Percentiles rank a stretch among this genome's conserved stretches.
Evolutionary conservation across 495 filamentous ascomycete species (phyloP).

Genomic region (Pyronema omphalodes): DNA sequence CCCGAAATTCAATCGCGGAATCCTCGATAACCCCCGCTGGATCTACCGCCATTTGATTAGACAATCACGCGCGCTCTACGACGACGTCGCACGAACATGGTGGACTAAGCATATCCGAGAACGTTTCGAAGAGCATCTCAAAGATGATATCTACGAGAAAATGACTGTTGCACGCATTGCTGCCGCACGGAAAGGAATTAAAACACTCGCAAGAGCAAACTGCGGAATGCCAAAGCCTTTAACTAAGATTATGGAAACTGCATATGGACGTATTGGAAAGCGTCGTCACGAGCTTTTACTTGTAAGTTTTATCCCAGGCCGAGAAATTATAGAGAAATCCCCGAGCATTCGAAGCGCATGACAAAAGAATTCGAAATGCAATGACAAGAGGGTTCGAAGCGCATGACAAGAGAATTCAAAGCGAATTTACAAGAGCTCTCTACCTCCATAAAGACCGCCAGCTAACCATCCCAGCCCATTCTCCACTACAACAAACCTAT

Average conservation of each 20-base stretch:
- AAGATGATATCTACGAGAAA: constrained; percentile 6
- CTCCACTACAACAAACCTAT: not conserved
- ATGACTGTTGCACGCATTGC: constrained; percentile 13
- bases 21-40: constrained; percentile 29
- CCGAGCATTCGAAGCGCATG: no score
- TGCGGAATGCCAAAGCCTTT: constrained; percentile 45
- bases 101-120: constrained; percentile 37
- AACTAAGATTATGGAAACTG: constrained; percentile 40
- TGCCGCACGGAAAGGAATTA: constrained; percentile 25
- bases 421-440: constrained; percentile 7
- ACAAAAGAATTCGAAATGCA: no score
- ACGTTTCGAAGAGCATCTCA: constrained; percentile 32
- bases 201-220: constrained; percentile 38
- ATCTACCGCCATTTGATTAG: constrained; percentile 64
- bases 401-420: no score
- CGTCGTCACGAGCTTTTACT: constrained; percentile 44
- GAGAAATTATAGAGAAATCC: no score
- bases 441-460: not conserved
- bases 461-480: constrained; percentile 4
- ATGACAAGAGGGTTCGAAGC: no score
- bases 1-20: not conserved
- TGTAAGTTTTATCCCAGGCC: constrained; percentile 22
- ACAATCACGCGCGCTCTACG: constrained; percentile 70
- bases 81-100: constrained; percentile 43
- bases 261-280: constrained; percentile 59